Evolutionary conservation across 176 grass and related monocot species (phyloP), one percentile per base, ranked within the genome.

Genomic region (Zea luxurians): DNA sequence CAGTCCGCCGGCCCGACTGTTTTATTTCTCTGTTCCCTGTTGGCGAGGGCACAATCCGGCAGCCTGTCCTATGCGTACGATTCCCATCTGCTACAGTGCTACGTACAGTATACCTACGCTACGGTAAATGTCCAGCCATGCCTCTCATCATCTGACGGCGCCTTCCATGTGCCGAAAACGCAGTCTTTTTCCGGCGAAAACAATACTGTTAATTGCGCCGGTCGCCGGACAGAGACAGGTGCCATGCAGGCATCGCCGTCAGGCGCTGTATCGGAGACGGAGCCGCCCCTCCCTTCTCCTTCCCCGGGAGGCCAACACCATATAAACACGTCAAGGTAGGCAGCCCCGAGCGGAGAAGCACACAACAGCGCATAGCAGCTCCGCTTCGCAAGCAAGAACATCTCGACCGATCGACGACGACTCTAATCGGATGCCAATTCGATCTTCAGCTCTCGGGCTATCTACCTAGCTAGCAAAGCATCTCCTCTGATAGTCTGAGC

Each of bases 161-260:
- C 74, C 55, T 18, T 75, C 74, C 82, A 64, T 77, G 81, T 66
- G 76, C 75, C 76, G 60, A 68, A 18, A 73, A 59, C 17, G 53
- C 36, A 9, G 44, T 44, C 8, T 2, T 62, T 16, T 73, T 44
- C 76, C 50, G 42, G 35, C 8, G 43, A 81, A 84, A 81, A 88
- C 74, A 67, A 64, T 52, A 3, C 17, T 65, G 67, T 68, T 27
- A 78, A 64, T 43, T 78, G 35, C 9, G 46, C 74, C 62, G 64
- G 75, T 49, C 70, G 37, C 17, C 10, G 3, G 66, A 83, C 63
- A 74, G 81, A 9, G 80, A 85, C 13, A 44, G 60, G 37, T 68
- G 34, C 21, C 21, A 61, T 61, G 59, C 77, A 79, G 5, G 63
- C 76, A 27, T 79, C 61, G 8, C 47, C 62, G 47, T 78, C 63